Percentiles rank a stretch among this genome's conserved stretches.
Evolutionary conservation across 192 early-diverging fungal species (phyloP).

Genomic region (Coemansia erecta): DNA sequence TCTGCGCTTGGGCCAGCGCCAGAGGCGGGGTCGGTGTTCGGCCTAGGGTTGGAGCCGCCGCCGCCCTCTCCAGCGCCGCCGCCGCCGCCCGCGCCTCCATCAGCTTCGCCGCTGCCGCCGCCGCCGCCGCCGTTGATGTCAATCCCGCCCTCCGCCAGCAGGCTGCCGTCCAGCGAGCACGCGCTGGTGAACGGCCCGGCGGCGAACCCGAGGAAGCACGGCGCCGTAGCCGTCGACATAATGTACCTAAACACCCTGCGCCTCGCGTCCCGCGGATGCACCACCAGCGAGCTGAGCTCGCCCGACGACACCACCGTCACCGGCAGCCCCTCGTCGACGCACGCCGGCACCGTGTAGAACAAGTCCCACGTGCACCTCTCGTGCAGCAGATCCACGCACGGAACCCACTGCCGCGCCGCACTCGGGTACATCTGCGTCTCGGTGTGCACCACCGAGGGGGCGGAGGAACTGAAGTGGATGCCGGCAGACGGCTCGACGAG

Average conservation of each 20-base stretch:
- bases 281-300: constrained; percentile 64
- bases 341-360: constrained; percentile 64
- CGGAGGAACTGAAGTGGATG: too few relatives aligned
- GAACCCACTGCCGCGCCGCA: constrained; percentile 71
- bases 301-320: constrained; percentile 61
- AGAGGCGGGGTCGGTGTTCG: background rate
- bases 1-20: background rate
- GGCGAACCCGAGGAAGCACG: constrained; percentile 72
- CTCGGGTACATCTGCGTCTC: constrained; percentile 67
- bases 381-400: constrained; percentile 68
- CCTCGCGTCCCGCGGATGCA: constrained; percentile 58
- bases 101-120: background rate
- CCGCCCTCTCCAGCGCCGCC: background rate
- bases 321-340: constrained; percentile 17
- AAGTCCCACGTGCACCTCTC: constrained; percentile 80
- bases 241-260: constrained; percentile 70
- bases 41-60: background rate
- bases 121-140: background rate
- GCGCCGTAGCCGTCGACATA: constrained; percentile 64
- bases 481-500: constrained; percentile 31
- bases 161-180: constrained; percentile 35
- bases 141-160: constrained; percentile 15
- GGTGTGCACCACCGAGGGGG: constrained; percentile 54
- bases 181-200: constrained; percentile 61
- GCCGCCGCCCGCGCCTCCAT: background rate